Evolutionary conservation across 2,329 filamentous ascomycete species (phyloP).

Genomic region (Phialophora tarda): DNA sequence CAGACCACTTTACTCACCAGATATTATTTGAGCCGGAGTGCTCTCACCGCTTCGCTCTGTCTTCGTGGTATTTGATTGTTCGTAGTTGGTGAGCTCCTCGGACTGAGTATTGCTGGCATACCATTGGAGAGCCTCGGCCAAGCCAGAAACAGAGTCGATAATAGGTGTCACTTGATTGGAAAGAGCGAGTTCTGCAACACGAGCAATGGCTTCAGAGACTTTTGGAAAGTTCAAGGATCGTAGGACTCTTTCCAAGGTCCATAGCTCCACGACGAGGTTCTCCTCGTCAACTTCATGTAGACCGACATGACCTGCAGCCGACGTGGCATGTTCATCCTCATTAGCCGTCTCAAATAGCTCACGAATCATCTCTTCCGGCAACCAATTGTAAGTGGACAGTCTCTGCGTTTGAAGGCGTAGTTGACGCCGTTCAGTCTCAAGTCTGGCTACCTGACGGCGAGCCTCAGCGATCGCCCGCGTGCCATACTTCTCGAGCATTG

Average conservation of each 20-base stretch:
- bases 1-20: slow-evolving; percentile 31
- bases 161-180: slow-evolving; percentile 59
- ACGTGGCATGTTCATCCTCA: background rate
- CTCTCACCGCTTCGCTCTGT: slow-evolving; percentile 22
- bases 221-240: slow-evolving; percentile 71
- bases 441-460: slow-evolving; percentile 72
- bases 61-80: slow-evolving; percentile 47
- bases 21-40: slow-evolving; percentile 23
- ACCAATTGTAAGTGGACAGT: slow-evolving; percentile 76
- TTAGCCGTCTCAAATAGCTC: slow-evolving; percentile 69
- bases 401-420: slow-evolving; percentile 78
- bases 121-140: slow-evolving; percentile 90
- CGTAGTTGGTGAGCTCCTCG: slow-evolving; percentile 75
- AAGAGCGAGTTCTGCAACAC: slow-evolving; percentile 70
- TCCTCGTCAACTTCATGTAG: slow-evolving; percentile 21
- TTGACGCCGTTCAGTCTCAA: slow-evolving; percentile 84
- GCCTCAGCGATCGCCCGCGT: slow-evolving; percentile 80
- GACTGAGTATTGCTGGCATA: slow-evolving; percentile 75
- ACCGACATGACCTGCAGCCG: background rate
- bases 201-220: slow-evolving; percentile 67
- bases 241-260: slow-evolving; percentile 80
- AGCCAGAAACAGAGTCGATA: slow-evolving; percentile 77
- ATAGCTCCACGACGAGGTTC: slow-evolving; percentile 75
- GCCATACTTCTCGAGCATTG: slow-evolving; percentile 82
- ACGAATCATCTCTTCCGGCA: slow-evolving; percentile 78